phyloP scores from a whole-genome alignment of 352 stramenopile genomes.

The Pythium chondricola region DNA sequence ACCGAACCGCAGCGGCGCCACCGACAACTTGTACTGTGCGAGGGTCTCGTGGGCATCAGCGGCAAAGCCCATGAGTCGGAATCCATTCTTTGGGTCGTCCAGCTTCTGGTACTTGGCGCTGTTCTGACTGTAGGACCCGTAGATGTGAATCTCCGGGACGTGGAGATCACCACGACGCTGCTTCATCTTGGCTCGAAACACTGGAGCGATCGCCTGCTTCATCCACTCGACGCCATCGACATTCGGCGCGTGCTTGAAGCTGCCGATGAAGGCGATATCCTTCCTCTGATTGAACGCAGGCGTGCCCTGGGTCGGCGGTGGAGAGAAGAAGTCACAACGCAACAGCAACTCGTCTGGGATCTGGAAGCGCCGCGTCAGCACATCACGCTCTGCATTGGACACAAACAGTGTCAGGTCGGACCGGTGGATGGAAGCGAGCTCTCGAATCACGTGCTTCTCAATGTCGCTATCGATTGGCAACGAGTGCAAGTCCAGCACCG shows the following conservation, averaged over 20 bases:
- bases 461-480: slow-evolving; percentile 23
- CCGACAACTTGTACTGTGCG: slow-evolving; percentile 57
- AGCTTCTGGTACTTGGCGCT: slow-evolving; percentile 42
- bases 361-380: slow-evolving; percentile 58
- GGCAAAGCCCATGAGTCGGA: slow-evolving; percentile 80
- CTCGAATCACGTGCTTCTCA: slow-evolving; percentile 64
- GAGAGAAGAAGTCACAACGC: slow-evolving; percentile 70
- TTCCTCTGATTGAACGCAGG: slow-evolving; percentile 30
- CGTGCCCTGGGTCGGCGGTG: slow-evolving; percentile 19
- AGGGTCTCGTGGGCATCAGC: slow-evolving; percentile 66
- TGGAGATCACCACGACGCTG: not conserved
- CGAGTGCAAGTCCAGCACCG: slow-evolving; percentile 36
- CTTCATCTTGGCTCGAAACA: slow-evolving; percentile 37
- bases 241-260: slow-evolving; percentile 91
- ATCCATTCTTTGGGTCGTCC: slow-evolving; percentile 36
- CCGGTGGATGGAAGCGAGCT: slow-evolving; percentile 70
- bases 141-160: slow-evolving; percentile 72
- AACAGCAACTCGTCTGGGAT: slow-evolving; percentile 36
- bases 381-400: slow-evolving; percentile 53
- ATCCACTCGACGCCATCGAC: slow-evolving; percentile 85
- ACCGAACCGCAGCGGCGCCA: slow-evolving; percentile 90
- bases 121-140: slow-evolving; percentile 68
- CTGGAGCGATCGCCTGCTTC: slow-evolving; percentile 56
- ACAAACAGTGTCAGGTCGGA: slow-evolving; percentile 74
- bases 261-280: slow-evolving; percentile 88